A percentile compares a stretch with the other conserved stretches of the same genome.
phyloP scores from a whole-genome alignment of 2,329 filamentous ascomycete genomes.

The Madurella mycetomatis region DNA sequence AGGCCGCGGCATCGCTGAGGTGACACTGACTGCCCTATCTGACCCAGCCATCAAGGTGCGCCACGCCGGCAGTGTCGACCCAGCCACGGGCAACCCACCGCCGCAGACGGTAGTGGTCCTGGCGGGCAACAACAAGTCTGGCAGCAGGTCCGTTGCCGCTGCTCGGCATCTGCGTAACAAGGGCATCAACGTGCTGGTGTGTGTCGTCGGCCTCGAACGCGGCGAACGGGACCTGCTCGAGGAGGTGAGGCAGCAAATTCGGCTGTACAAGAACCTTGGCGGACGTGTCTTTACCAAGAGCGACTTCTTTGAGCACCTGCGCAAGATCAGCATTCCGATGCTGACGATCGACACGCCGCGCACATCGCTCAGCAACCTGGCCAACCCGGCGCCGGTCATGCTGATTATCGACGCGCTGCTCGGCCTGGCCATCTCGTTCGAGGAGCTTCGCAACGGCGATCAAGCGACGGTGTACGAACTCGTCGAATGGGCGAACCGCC shows the following conservation, averaged over 20 bases:
- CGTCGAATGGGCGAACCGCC: slow-evolving; percentile 90
- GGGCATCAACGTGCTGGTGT: slow-evolving; percentile 74
- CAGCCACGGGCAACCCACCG: slow-evolving; percentile 21
- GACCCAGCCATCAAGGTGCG: slow-evolving; percentile 57
- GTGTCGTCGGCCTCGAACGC: slow-evolving; percentile 78
- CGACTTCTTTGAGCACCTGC: slow-evolving; percentile 57
- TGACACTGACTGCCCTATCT: slow-evolving; percentile 65
- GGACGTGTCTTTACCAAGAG: slow-evolving; percentile 63
- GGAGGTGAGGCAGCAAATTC: slow-evolving; percentile 73
- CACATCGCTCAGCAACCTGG: slow-evolving; percentile 36
- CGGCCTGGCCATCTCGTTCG: slow-evolving; percentile 81
- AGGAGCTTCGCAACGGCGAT: slow-evolving; percentile 77
- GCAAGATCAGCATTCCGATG: slow-evolving; percentile 40
- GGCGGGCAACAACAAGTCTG: slow-evolving; percentile 93
- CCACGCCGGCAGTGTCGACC: slow-evolving; percentile 38
- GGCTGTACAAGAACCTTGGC: slow-evolving; percentile 78
- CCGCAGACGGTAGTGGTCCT: slow-evolving; percentile 61
- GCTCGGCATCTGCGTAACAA: slow-evolving; percentile 83
- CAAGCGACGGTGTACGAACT: slow-evolving; percentile 82
- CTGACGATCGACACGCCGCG: slow-evolving; percentile 36
- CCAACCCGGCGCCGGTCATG: slow-evolving; percentile 61
- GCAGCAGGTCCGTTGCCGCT: slow-evolving; percentile 77
- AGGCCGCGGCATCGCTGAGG: slow-evolving; percentile 81
- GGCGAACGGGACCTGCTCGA: slow-evolving; percentile 75
- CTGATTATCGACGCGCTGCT: slow-evolving; percentile 87